A percentile compares a stretch with the other conserved stretches of the same genome.
Evolutionary conservation across 1,284 basidiomycete species (phyloP).

Genomic region (Vanrija humicola): DNA sequence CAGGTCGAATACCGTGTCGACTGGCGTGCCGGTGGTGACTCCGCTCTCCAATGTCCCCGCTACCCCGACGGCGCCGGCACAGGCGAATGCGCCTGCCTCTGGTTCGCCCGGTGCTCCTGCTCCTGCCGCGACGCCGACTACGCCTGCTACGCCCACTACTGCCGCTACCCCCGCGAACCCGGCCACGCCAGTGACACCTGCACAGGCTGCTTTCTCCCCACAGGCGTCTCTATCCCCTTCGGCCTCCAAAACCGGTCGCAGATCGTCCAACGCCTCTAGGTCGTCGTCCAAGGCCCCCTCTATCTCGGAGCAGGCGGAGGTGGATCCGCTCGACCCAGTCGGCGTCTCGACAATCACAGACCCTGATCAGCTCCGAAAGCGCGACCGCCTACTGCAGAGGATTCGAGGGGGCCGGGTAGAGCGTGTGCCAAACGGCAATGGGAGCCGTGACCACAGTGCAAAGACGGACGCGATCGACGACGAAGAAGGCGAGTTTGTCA

Average conservation of each 20-base stretch:
- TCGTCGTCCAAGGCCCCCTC: background rate
- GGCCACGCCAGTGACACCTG: too few relatives aligned
- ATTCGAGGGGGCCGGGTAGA: too few relatives aligned
- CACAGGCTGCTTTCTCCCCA: too few relatives aligned
- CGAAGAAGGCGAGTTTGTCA: slow-evolving; percentile 44
- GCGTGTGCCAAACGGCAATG: too few relatives aligned
- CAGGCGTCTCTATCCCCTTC: too few relatives aligned
- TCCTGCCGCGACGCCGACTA: too few relatives aligned
- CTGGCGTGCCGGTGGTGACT: background rate
- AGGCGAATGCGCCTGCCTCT: background rate
- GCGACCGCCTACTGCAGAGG: background rate
- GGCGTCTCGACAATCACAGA: too few relatives aligned
- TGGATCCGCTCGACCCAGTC: background rate
- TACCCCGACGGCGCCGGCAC: background rate
- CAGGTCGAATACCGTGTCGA: too few relatives aligned
- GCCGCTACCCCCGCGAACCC: too few relatives aligned
- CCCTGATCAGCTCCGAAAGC: background rate
- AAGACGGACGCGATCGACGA: slow-evolving; percentile 15
- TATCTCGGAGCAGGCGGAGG: too few relatives aligned
- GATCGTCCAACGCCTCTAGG: background rate
- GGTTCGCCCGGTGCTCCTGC: too few relatives aligned
- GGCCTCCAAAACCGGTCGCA: background rate
- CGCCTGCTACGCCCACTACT: too few relatives aligned
- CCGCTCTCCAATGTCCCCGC: background rate
- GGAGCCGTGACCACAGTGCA: background rate